Evolutionary conservation across 352 stramenopile genomes (phyloP).

Genomic region (Poterioochromonas sp.): DNA sequence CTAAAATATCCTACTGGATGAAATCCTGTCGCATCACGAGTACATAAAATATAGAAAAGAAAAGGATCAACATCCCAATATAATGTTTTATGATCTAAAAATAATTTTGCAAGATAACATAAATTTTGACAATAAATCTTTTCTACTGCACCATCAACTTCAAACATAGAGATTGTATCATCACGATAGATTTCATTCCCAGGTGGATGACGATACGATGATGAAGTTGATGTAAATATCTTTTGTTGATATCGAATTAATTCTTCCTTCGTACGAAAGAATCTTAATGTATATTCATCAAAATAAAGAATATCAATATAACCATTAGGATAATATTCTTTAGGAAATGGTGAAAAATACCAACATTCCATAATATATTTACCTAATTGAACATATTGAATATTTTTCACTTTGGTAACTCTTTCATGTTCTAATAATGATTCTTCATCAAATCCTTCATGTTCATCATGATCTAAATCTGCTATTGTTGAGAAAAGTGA

Average conservation of each 20-base stretch:
- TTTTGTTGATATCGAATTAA: constrained; percentile 58
- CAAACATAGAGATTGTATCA: constrained; percentile 60
- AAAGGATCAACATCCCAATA: constrained; percentile 83
- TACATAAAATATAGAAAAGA: constrained; percentile 77
- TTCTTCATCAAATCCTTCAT: constrained; percentile 94
- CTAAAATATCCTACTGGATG: constrained; percentile 79
- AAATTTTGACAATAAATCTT: constrained; percentile 75
- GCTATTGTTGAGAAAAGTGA: constrained; percentile 1
- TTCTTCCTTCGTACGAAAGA: constrained; percentile 63
- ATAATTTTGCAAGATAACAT: constrained; percentile 77
- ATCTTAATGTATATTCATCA: constrained; percentile 58
- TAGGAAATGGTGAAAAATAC: constrained; percentile 94
- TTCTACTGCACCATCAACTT: constrained; percentile 61
- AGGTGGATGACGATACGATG: constrained; percentile 55
- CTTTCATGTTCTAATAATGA: constrained; percentile 94
- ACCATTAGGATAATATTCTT: constrained; percentile 78
- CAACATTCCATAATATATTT: constrained; percentile 52
- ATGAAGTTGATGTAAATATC: constrained; percentile 39
- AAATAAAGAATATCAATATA: constrained; percentile 57
- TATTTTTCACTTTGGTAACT: constrained; percentile 93
- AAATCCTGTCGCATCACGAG: constrained; percentile 54
- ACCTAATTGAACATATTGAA: constrained; percentile 86
- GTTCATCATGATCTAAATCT: constrained; percentile 86
- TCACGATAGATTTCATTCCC: constrained; percentile 59
- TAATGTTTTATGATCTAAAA: constrained; percentile 82